Conservation (phyloP, 805 yeast genomes). For the Saccharomyces paradoxus region DNA sequence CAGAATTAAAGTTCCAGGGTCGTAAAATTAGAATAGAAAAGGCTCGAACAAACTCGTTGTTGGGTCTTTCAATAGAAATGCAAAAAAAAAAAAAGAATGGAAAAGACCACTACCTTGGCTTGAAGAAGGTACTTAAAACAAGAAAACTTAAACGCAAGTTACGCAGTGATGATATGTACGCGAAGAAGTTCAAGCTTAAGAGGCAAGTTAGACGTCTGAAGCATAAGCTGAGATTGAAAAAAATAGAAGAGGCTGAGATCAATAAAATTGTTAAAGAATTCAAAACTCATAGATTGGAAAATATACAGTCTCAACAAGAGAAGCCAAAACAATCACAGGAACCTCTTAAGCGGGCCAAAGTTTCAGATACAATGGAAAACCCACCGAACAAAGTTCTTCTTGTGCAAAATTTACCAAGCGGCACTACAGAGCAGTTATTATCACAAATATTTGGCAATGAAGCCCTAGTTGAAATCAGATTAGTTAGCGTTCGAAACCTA, state of each 20-base stretch:
- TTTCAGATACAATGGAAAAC: slow-evolving; percentile 15
- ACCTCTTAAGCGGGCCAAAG: slow-evolving; percentile 3
- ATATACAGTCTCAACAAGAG: slow-evolving; percentile 1
- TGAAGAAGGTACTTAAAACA: slow-evolving; percentile 8
- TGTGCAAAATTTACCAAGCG: slow-evolving; percentile 53
- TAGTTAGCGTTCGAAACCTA: slow-evolving; percentile 57
- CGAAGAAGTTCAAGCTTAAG: slow-evolving; percentile 4
- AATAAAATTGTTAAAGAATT: slow-evolving; percentile 3
- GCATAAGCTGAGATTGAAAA: slow-evolving; percentile 15
- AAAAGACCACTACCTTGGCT: background rate
- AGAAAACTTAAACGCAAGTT: slow-evolving; percentile 3
- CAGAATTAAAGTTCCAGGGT: slow-evolving; percentile 14
- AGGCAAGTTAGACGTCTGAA: slow-evolving; percentile 23
- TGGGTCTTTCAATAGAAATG: slow-evolving; percentile 7
- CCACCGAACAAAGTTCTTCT: slow-evolving; percentile 69
- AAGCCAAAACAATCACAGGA: slow-evolving; percentile 2
- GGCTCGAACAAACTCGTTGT: slow-evolving; percentile 21
- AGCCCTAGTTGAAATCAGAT: slow-evolving; percentile 62
- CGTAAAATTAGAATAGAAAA: slow-evolving; percentile 11
- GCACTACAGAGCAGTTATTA: slow-evolving; percentile 35
- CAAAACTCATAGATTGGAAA: background rate
- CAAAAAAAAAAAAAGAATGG: background rate
- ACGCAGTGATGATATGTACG: slow-evolving; percentile 1
- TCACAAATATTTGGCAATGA: slow-evolving; percentile 38
- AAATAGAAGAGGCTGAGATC: slow-evolving; percentile 11